Evolutionary conservation across 345 rosid genomes (phyloP).

Genomic region (Kernera saxatilis): DNA sequence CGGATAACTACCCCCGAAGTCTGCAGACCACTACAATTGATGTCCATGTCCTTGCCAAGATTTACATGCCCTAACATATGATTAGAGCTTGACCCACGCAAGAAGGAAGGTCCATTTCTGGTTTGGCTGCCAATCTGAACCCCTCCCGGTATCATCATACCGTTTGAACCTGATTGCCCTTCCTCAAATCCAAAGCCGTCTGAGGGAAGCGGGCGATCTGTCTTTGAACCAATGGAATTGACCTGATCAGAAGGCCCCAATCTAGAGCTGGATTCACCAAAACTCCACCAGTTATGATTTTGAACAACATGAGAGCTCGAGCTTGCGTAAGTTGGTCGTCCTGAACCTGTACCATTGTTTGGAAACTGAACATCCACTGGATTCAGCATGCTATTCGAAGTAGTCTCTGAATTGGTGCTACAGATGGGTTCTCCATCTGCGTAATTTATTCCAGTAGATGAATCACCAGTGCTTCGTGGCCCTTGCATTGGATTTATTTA

Average conservation of each 20-base stretch:
- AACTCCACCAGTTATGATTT: conserved; percentile 49
- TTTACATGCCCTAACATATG: conserved; percentile 30
- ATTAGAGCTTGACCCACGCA: conserved; percentile 48
- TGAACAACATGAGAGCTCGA: conserved; percentile 37
- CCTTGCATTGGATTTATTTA: conserved; percentile 24
- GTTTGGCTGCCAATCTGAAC: conserved; percentile 32
- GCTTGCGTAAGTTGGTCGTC: conserved; percentile 34
- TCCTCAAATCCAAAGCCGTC: conserved; percentile 19
- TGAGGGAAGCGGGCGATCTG: conserved; percentile 46
- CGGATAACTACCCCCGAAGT: conserved; percentile 32
- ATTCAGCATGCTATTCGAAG: conserved; percentile 35
- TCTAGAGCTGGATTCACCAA: conserved; percentile 63
- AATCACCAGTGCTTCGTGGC: conserved; percentile 18
- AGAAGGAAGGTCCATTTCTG: conserved; percentile 39
- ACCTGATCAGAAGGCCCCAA: conserved; percentile 40
- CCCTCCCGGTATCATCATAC: conserved; percentile 7
- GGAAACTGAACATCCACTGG: conserved; percentile 44
- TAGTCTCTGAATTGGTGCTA: conserved; percentile 16
- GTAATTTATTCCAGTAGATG: conserved; percentile 21
- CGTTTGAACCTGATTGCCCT: conserved; percentile 12
- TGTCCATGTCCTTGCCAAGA: conserved; percentile 36
- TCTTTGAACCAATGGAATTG: conserved; percentile 42
- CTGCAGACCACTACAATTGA: conserved; percentile 31
- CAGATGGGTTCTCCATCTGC: conserved; percentile 25
- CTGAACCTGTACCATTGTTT: conserved; percentile 6